A percentile compares a stretch with the other conserved stretches of the same genome.
Conservation (phyloP, 139 green algal genomes). For the Pseudopediastrum boryanum region DNA sequence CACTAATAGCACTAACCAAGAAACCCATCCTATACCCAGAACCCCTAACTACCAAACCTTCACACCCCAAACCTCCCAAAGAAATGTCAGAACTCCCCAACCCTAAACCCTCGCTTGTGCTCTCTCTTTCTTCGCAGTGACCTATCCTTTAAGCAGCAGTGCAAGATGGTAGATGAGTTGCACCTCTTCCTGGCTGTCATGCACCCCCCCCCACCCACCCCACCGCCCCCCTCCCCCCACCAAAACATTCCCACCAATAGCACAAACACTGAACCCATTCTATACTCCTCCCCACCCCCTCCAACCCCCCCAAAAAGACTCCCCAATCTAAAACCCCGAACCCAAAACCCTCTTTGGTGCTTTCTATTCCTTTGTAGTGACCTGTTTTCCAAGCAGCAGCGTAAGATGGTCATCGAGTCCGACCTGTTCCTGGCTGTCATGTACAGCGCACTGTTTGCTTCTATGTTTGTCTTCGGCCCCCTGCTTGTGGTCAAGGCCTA, state of each 20-base stretch:
- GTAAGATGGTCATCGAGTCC: constrained; percentile 73
- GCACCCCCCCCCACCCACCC: neutral
- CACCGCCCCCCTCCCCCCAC: no score
- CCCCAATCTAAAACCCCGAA: no score
- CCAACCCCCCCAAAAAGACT: no score
- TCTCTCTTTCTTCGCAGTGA: neutral
- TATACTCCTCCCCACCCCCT: no score
- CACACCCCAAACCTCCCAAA: neutral
- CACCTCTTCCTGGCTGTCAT: neutral
- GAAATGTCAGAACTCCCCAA: neutral
- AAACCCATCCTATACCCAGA: neutral
- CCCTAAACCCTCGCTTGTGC: neutral
- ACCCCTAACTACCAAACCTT: neutral
- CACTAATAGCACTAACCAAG: no score
- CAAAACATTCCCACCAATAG: no score
- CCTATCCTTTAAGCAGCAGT: neutral
- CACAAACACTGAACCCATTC: no score
- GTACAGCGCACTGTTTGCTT: constrained; percentile 74
- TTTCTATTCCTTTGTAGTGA: constrained; percentile 51
- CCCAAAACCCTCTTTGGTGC: neutral
- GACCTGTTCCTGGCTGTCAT: constrained; percentile 82
- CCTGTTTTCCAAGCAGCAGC: constrained; percentile 77
- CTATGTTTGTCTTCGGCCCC: constrained; percentile 71
- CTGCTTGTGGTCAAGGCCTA: constrained; percentile 87
- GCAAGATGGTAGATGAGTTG: neutral